Percentiles rank a stretch among this genome's conserved stretches.
These are phyloP conservation scores for Graphilbum sp. DNA, from an alignment of 2,329 filamentous ascomycete species.

Conservation along the genomic window DNA sequence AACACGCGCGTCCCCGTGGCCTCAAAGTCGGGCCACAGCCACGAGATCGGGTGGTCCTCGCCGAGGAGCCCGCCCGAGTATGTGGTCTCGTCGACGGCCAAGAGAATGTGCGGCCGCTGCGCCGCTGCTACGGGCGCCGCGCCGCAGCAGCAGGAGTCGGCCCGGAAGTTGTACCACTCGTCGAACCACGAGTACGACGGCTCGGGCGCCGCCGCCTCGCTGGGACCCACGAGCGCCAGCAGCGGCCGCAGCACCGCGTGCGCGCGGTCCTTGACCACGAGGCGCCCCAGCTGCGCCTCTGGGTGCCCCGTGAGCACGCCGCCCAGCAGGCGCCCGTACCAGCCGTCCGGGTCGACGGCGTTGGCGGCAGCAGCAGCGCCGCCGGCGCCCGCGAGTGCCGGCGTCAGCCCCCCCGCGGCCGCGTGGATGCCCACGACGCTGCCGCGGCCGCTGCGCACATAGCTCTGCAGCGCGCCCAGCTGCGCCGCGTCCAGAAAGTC, in stretches of 20 bases:
- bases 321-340: slow-evolving; percentile 22
- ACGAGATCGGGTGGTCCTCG: slow-evolving; percentile 20
- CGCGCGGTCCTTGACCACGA: slow-evolving; percentile 14
- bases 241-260: slow-evolving; percentile 15
- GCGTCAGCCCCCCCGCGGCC: slow-evolving; percentile 18
- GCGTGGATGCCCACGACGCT: slow-evolving; percentile 25
- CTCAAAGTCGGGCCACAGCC: slow-evolving; percentile 22
- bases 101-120: slow-evolving; percentile 15
- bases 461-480: slow-evolving; percentile 17
- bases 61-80: slow-evolving; percentile 20
- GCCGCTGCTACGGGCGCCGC: not conserved
- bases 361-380: not conserved
- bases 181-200: slow-evolving; percentile 16
- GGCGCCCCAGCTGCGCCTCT: slow-evolving; percentile 17
- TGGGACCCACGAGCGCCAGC: slow-evolving; percentile 7
- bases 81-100: slow-evolving; percentile 18
- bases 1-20: slow-evolving; percentile 21
- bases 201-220: slow-evolving; percentile 1
- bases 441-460: slow-evolving; percentile 16
- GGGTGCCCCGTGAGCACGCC: slow-evolving; percentile 22
- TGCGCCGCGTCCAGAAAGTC: slow-evolving; percentile 18
- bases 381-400: not conserved
- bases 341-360: slow-evolving; percentile 12
- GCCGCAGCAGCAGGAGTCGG: slow-evolving; percentile 1
- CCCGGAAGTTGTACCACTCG: slow-evolving; percentile 26